Base-by-base conservation (phyloP, 257 asterid genomes). In the Solanum bulbocastanum region DNA sequence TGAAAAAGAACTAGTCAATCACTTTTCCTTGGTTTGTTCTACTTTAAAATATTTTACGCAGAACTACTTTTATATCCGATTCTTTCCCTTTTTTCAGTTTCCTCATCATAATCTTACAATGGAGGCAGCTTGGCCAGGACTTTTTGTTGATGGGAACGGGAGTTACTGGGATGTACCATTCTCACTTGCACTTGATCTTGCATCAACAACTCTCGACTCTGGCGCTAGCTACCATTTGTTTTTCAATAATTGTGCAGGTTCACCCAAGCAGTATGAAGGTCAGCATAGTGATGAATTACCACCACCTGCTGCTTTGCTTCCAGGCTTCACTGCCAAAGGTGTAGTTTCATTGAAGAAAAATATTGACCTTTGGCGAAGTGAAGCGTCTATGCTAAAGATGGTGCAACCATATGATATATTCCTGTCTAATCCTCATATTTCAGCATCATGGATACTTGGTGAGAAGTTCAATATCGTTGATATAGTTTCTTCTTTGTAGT, bases 141-240 rank as follows among this genome's bases (percentile, higher is more conserved):
- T 94, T 68, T 96, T 90, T 83, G 92, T 93, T 83, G 98, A 95
- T 90, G 87, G 89, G 87, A 84, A 86, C 22, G 98, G 98, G 62
- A 91, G 91, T 85, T 95, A 94, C 93, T 96, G 98, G 98, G 96
- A 95, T 86, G 94, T 93, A 56, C 98, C 98, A 0, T 90, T 93
- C 81, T 89, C 96, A 33, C 12, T 93, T 86, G 91, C 93, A 44
- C 86, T 95, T 91, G 98, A 94, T 91, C 91, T 95, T 87, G 91
- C 98, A 60, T 94, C 98, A 22, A 89, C 92, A 36, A 69, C 93
- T 88, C 87, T 92, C 22, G 92, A 93, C 87, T 92, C 96, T 66
- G 96, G 94, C 36, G 35, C 87, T 6, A 93, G 96, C 90, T 93
- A 92, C 68, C 98, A 92, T 91, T 88, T 96, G 65, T 95, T 93